These are phyloP conservation scores for Botrytis elliptica DNA, from an alignment of 2,329 filamentous ascomycete genomes.

Conservation along the genomic window DNA sequence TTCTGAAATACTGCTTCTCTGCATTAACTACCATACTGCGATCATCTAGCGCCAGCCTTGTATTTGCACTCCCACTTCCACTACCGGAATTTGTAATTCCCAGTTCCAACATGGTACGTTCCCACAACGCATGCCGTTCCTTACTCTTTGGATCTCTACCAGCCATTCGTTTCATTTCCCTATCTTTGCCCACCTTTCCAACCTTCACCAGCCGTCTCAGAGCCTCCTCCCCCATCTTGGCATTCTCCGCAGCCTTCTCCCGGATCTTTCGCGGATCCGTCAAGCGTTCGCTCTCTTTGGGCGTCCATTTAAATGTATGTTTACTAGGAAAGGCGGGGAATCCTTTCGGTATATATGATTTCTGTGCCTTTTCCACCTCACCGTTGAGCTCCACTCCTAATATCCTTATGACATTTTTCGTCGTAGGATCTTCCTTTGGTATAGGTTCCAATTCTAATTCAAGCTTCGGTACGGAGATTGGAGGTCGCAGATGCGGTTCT, in stretches of 20 bases:
- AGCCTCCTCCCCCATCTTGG: conserved; percentile 62
- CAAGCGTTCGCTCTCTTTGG: conserved; percentile 46
- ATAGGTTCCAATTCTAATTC: conserved; percentile 40
- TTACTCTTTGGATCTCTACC: conserved; percentile 50
- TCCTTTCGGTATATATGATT: conserved; percentile 55
- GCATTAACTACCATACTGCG: conserved; percentile 65
- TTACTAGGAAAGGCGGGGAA: conserved; percentile 64
- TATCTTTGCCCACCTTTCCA: conserved; percentile 63
- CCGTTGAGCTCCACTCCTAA: conserved; percentile 57
- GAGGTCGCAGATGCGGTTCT: conserved; percentile 56
- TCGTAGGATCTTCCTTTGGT: conserved; percentile 43
- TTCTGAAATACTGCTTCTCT: conserved; percentile 52
- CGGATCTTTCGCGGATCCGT: conserved; percentile 57
- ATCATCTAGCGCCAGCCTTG: conserved; percentile 48
- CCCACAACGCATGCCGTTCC: conserved; percentile 59
- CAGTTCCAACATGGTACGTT: conserved; percentile 53
- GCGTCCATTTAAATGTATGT: conserved; percentile 62
- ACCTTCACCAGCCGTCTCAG: conserved; percentile 58
- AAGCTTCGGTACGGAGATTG: conserved; percentile 44
- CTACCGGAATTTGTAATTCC: conserved; percentile 23
- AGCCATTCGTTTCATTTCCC: conserved; percentile 58
- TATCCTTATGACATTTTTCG: conserved; percentile 43
- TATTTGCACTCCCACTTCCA: conserved; percentile 29
- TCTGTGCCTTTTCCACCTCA: conserved; percentile 53
- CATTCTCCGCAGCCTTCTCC: conserved; percentile 57